A percentile compares a stretch with the other conserved stretches of the same genome.
Evolutionary conservation across 1,284 basidiomycete species (phyloP).

Genomic region (Anthracocystis walkeri): DNA sequence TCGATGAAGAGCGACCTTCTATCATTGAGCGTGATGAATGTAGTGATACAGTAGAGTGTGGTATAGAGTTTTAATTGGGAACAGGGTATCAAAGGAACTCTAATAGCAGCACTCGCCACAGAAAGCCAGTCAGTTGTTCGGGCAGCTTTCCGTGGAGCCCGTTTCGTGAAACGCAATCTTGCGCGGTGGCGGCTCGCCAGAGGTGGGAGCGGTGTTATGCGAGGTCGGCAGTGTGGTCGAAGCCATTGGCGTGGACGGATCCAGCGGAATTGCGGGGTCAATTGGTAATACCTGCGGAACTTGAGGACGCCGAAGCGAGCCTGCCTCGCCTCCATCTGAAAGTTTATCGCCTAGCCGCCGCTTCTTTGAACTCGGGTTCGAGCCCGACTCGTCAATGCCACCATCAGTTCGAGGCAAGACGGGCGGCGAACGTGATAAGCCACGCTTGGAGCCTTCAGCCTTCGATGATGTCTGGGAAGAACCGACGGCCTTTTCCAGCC

Average conservation of each 20-base stretch:
- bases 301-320: background rate
- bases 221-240: background rate
- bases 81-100: background rate
- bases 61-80: background rate
- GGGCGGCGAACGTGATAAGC: slow-evolving; percentile 7
- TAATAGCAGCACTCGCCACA: too few relatives aligned
- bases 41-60: background rate
- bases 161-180: slow-evolving; percentile 42
- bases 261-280: slow-evolving; percentile 27
- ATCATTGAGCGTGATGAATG: background rate
- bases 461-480: background rate
- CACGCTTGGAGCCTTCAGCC: slow-evolving; percentile 14
- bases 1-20: background rate
- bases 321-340: background rate
- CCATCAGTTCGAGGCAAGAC: background rate
- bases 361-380: background rate
- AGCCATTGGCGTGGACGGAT: background rate
- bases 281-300: slow-evolving; percentile 10
- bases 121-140: background rate
- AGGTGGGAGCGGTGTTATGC: background rate
- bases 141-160: background rate
- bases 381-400: background rate
- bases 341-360: background rate
- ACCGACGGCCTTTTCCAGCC: slow-evolving; percentile 30
- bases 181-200: slow-evolving; percentile 20